Evolutionary conservation across 805 yeast species (phyloP).

Genomic region (Saccharomycopsis sp.): DNA sequence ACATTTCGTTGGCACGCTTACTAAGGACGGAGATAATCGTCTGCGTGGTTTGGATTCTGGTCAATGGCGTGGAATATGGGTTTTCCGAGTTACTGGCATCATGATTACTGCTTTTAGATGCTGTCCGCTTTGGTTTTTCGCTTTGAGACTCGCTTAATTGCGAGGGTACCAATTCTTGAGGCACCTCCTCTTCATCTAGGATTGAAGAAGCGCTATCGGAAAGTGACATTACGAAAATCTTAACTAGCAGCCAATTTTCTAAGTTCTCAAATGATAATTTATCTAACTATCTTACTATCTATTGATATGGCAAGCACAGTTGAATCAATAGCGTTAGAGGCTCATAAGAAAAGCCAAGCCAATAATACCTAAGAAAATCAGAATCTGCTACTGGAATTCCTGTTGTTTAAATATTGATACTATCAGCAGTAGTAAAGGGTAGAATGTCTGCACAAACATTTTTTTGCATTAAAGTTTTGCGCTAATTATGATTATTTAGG

Average conservation of each 20-base stretch:
- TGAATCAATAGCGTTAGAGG: not conserved
- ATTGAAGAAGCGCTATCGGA: not conserved
- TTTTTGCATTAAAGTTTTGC: not conserved
- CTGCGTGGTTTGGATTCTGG: not conserved
- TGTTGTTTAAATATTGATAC: not conserved
- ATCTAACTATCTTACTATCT: not conserved
- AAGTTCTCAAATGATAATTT: no score
- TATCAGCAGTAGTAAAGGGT: not conserved
- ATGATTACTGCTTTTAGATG: not conserved
- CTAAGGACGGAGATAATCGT: slow-evolving; percentile 3
- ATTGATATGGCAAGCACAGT: not conserved
- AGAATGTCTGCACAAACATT: no score
- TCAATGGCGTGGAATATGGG: not conserved
- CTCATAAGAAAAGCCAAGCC: no score
- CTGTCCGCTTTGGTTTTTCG: no score
- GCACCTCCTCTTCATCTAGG: not conserved
- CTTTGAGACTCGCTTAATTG: no score
- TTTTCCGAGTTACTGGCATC: not conserved
- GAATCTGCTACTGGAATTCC: not conserved
- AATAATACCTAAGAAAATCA: no score
- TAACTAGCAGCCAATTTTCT: no score
- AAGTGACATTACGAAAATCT: not conserved
- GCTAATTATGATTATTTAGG: not conserved
- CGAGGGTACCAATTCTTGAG: not conserved
- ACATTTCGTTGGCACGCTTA: not conserved